A percentile compares a stretch with the other conserved stretches of the same genome.
phyloP scores from a whole-genome alignment of 306 rosid genomes.

The Arachis stenosperma region DNA sequence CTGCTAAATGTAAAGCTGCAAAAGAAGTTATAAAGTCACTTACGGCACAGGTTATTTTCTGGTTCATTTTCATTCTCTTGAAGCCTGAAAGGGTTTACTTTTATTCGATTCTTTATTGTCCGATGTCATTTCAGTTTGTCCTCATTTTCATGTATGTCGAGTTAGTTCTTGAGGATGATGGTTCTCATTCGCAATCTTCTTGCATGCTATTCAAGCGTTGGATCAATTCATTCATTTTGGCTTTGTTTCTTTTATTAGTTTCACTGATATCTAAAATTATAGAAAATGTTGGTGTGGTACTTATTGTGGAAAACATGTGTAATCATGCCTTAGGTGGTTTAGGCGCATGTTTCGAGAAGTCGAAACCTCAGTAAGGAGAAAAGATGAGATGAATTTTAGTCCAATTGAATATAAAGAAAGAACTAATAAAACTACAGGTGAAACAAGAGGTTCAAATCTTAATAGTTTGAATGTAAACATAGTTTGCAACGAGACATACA shows the following conservation, averaged over 20 bases:
- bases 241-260: too few relatives aligned
- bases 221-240: neutral
- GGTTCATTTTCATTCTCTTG: constrained; percentile 25
- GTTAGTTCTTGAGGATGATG: constrained; percentile 10
- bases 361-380: too few relatives aligned
- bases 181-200: constrained; percentile 3
- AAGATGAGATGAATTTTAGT: too few relatives aligned
- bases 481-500: too few relatives aligned
- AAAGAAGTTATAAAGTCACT: constrained; percentile 96
- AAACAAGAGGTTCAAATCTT: too few relatives aligned
- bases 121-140: constrained; percentile 2
- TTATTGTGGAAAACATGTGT: too few relatives aligned
- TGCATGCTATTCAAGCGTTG: constrained; percentile 1
- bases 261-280: neutral
- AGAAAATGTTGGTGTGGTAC: too few relatives aligned
- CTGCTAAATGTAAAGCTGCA: constrained; percentile 80
- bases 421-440: too few relatives aligned
- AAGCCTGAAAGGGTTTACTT: constrained; percentile 32
- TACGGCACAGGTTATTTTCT: constrained; percentile 77
- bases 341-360: too few relatives aligned
- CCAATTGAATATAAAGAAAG: too few relatives aligned
- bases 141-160: neutral
- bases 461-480: too few relatives aligned
- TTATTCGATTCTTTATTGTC: constrained; percentile 18
- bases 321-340: too few relatives aligned